Evolutionary conservation across 1,284 basidiomycete species (phyloP).

Genomic region (Melampsora medusae): DNA sequence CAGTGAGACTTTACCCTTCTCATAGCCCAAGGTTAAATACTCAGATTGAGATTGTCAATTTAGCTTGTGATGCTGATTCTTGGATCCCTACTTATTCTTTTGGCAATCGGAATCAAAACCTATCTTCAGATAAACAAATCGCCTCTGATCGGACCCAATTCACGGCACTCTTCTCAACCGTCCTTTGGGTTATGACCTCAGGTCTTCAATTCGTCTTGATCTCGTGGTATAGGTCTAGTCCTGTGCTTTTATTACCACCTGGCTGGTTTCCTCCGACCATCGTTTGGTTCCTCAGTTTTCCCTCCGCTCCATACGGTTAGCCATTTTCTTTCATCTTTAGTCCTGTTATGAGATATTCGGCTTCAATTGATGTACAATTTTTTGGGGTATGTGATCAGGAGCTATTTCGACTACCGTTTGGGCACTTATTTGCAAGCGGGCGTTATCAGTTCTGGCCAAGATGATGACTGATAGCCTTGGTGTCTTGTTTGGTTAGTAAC

Average conservation of each 20-base stretch:
- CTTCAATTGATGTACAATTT: neutral
- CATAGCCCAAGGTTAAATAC: too few relatives aligned
- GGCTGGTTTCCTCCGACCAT: constrained; percentile 66
- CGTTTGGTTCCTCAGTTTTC: constrained; percentile 32
- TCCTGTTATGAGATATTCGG: neutral
- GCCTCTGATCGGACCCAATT: constrained; percentile 68
- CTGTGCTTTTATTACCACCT: constrained; percentile 85
- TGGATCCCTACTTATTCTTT: neutral
- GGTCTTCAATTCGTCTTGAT: constrained; percentile 76
- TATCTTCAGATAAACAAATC: constrained; percentile 68
- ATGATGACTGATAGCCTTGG: neutral
- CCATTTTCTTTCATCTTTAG: neutral
- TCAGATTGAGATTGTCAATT: neutral
- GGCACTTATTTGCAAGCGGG: constrained; percentile 72
- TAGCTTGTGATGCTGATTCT: neutral
- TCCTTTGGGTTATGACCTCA: constrained; percentile 77
- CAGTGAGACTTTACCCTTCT: constrained; percentile 55
- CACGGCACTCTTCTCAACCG: constrained; percentile 68
- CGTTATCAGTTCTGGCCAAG: neutral
- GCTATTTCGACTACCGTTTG: constrained; percentile 83
- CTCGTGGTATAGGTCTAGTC: constrained; percentile 80
- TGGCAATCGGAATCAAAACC: constrained; percentile 2
- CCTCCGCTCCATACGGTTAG: constrained; percentile 36
- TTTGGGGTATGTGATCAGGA: constrained; percentile 61
- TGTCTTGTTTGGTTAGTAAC: neutral